Evolutionary conservation across 2,329 filamentous ascomycete genomes (phyloP), one percentile per base, ranked within the genome.

Genomic region (Cryphonectria radicalis): DNA sequence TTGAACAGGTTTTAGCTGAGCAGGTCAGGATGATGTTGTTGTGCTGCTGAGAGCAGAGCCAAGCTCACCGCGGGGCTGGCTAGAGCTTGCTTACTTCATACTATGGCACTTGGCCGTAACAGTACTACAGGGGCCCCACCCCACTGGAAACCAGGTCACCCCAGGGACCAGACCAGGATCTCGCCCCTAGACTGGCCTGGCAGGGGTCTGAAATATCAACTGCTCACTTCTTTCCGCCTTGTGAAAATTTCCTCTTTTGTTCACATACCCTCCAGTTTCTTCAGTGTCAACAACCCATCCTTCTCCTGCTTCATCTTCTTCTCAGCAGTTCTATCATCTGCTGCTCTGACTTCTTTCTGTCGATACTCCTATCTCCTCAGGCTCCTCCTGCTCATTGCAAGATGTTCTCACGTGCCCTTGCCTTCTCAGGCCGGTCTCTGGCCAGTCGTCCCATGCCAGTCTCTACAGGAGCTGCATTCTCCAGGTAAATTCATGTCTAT

Each of bases 221-320:
- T 43, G 37, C 35, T 37, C 37, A 40, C 40, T 43, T 37, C 60
- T 32, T 55, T 11, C n/a, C 22, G 5, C 22, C 10, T 17, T 25
- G 4, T 69, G 67, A 69, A 69, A 69, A 32, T 69, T 69, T 69
- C 67, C 22, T 59, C 37, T 28, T 53, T 32, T 50, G 46, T 53
- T 63, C n/a, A 22, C 67, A 37, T 32, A 43, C 46, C 19, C 28
- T 42, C n/a, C 28, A 28, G 43, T 10, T n/a, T 42, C 14, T 35
- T 28, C 43, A 28, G 22, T 25, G 37, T 28, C 32, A 32, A 35
- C 66, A 17, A 25, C 43, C n/a, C 6, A 8, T 5, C 10, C 32
- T 60, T 35, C 32, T 60, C 8, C 10, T n/a, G 4, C 43, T 17
- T 46, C 46, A n/a, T 50, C 17, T 63, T 40, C 17, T 25, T 22